phyloP scores from a whole-genome alignment of 2,329 filamentous ascomycete species.

The Golovinomyces cichoracearum region DNA sequence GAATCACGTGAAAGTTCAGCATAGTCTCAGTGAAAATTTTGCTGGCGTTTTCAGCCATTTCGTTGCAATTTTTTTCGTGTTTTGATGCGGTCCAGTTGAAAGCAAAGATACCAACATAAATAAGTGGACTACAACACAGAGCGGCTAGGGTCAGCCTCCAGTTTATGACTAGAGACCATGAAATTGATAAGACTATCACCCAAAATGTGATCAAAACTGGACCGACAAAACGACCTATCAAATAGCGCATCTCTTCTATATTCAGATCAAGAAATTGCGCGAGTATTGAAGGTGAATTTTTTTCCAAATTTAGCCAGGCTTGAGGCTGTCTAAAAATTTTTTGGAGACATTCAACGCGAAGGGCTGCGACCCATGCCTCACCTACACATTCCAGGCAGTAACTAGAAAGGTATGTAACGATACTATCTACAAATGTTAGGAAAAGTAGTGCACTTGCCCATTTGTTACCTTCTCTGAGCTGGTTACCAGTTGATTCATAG shows the following conservation, averaged over 20 bases:
- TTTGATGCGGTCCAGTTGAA: constrained; percentile 38
- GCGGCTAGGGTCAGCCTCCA: constrained; percentile 66
- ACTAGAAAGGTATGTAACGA: constrained; percentile 37
- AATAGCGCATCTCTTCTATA: constrained; percentile 64
- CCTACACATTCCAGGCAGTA: constrained; percentile 46
- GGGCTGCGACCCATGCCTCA: constrained; percentile 49
- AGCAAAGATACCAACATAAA: constrained; percentile 37
- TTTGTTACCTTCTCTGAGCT: constrained; percentile 10
- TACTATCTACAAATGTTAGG: constrained; percentile 39
- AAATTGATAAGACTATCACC: constrained; percentile 42
- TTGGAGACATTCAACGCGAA: constrained; percentile 41
- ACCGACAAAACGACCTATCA: constrained; percentile 54
- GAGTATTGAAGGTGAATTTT: constrained; percentile 37
- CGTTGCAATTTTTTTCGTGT: constrained; percentile 47
- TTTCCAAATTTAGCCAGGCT: constrained; percentile 48
- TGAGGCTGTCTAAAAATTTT: constrained; percentile 50
- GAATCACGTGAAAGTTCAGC: constrained; percentile 51
- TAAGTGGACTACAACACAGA: constrained; percentile 38
- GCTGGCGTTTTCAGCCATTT: constrained; percentile 31
- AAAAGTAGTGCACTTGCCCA: constrained; percentile 48
- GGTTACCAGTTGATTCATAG: constrained; percentile 21
- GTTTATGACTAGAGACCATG: constrained; percentile 47
- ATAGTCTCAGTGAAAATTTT: constrained; percentile 50
- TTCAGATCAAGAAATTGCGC: constrained; percentile 52
- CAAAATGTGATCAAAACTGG: constrained; percentile 37